These are phyloP conservation scores for Ulmus americana DNA, from an alignment of 331 rosid genomes.

Conservation along the genomic window DNA sequence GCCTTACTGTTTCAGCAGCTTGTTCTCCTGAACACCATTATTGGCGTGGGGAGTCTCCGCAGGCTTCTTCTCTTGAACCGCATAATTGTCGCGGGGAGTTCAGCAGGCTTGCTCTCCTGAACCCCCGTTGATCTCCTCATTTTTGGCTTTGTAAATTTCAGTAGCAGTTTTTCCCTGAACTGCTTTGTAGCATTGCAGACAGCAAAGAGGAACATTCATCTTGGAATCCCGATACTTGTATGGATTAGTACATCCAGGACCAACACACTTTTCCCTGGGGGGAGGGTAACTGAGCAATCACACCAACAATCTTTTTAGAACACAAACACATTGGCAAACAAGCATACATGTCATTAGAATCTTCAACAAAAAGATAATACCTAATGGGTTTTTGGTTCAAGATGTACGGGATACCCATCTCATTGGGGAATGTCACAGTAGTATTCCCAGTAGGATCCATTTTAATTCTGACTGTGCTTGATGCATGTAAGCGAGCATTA, in stretches of 20 bases:
- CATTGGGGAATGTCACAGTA: slow-evolving; percentile 53
- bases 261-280: slow-evolving; percentile 57
- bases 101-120: no score
- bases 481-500: slow-evolving; percentile 46
- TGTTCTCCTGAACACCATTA: no score
- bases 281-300: slow-evolving; percentile 58
- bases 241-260: slow-evolving; percentile 56
- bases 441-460: slow-evolving; percentile 59
- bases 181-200: slow-evolving; percentile 66
- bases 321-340: neutral
- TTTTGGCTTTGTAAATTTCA: slow-evolving; percentile 10
- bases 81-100: no score
- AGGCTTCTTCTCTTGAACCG: no score
- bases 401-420: slow-evolving; percentile 66
- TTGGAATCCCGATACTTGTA: slow-evolving; percentile 67
- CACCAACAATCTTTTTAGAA: neutral
- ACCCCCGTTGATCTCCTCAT: no score
- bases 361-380: slow-evolving; percentile 31
- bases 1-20: no score
- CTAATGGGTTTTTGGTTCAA: slow-evolving; percentile 51
- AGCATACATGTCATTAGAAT: neutral
- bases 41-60: no score
- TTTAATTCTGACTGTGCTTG: slow-evolving; percentile 58
- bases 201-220: slow-evolving; percentile 65
- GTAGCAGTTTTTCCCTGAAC: slow-evolving; percentile 31